Percentiles rank a stretch among this genome's conserved stretches.
phyloP scores from a whole-genome alignment of 768 basidiomycete genomes.

The Amanita thiersii region DNA sequence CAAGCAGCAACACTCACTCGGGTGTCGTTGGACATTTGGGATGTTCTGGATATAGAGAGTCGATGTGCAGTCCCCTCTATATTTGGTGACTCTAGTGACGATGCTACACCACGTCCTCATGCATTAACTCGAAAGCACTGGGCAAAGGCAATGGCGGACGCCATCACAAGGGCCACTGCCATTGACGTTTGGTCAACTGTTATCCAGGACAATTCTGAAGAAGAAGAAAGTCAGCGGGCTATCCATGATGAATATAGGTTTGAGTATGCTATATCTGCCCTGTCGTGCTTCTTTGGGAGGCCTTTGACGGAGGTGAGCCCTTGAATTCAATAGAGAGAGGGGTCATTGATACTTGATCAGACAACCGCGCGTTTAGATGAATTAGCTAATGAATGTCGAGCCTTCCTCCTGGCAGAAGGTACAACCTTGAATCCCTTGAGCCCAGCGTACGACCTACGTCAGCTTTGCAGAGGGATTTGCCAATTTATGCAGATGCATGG shows the following conservation, averaged over 20 bases:
- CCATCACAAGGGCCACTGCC: slow-evolving; percentile 34
- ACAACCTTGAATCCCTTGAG: slow-evolving; percentile 20
- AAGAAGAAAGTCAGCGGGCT: too few species aligned
- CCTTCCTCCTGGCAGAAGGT: slow-evolving; percentile 22
- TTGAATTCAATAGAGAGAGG: background rate
- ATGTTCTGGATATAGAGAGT: slow-evolving; percentile 35
- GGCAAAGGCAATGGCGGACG: slow-evolving; percentile 35
- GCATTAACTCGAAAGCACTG: slow-evolving; percentile 40
- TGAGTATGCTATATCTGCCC: slow-evolving; percentile 36
- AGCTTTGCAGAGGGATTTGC: slow-evolving; percentile 36
- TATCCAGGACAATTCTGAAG: too few species aligned
- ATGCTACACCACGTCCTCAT: slow-evolving; percentile 12
- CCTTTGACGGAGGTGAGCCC: slow-evolving; percentile 32
- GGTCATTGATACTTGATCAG: slow-evolving; percentile 20
- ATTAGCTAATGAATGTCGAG: slow-evolving; percentile 31
- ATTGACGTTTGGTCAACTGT: slow-evolving; percentile 27
- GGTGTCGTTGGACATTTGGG: slow-evolving; percentile 48
- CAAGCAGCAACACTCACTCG: slow-evolving; percentile 29
- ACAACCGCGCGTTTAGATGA: slow-evolving; percentile 29
- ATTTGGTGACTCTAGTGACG: slow-evolving; percentile 9
- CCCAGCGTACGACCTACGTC: slow-evolving; percentile 23
- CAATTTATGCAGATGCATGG: slow-evolving; percentile 41
- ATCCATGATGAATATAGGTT: too few species aligned
- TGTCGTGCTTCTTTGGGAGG: slow-evolving; percentile 46
- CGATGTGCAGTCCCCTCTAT: slow-evolving; percentile 24